Evolutionary conservation across 192 early-diverging fungal species (phyloP).

Genomic region (Entomortierella chlamydospora): DNA sequence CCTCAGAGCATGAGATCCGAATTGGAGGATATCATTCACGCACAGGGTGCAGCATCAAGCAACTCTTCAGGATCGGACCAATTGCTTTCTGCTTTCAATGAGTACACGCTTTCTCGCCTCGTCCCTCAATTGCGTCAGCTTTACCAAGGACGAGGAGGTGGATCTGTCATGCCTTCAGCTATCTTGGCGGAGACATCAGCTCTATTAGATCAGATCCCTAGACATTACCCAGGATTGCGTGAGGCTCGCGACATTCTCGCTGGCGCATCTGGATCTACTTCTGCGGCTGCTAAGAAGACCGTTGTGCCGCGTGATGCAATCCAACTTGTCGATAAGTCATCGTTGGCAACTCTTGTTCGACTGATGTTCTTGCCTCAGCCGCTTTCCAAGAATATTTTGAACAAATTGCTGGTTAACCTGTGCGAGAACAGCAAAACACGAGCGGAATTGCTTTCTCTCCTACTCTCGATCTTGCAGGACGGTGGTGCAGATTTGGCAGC

Average conservation of each 20-base stretch:
- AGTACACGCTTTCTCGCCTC: conserved; percentile 66
- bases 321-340: conserved; percentile 85
- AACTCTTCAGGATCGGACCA: neutral
- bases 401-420: conserved; percentile 79
- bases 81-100: conserved; percentile 48
- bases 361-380: conserved; percentile 91
- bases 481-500: conserved; percentile 79
- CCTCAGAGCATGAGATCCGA: conserved; percentile 93
- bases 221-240: conserved; percentile 47
- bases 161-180: conserved; percentile 53
- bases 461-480: conserved; percentile 88
- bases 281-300: conserved; percentile 49
- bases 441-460: conserved; percentile 83
- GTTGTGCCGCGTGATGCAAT: conserved; percentile 70
- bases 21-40: conserved; percentile 75
- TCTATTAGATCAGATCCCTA: conserved; percentile 26
- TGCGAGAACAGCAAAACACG: conserved; percentile 92
- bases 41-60: conserved; percentile 30
- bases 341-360: conserved; percentile 84
- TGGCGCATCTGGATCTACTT: conserved; percentile 8
- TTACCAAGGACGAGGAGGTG: conserved; percentile 60
- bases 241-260: conserved; percentile 49
- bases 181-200: conserved; percentile 65
- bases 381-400: conserved; percentile 71
- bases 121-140: conserved; percentile 66